A percentile compares a stretch with the other conserved stretches of the same genome.
Evolutionary conservation across 2,329 filamentous ascomycete genomes (phyloP).

Genomic region (Talaromyces pinophilus): DNA sequence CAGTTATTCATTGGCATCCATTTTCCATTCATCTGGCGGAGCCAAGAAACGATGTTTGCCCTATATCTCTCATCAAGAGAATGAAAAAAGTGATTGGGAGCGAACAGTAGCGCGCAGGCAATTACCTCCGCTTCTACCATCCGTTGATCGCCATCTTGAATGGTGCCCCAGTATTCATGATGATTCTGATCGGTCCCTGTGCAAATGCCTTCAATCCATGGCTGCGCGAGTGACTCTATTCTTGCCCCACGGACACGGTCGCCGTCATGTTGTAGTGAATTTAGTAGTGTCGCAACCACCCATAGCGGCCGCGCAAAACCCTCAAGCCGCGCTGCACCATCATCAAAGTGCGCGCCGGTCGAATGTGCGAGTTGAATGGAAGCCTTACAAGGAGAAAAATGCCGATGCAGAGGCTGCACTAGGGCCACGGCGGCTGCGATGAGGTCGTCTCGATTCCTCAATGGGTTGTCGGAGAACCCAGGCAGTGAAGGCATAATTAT

Average conservation of each 20-base stretch:
- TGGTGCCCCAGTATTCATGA: conserved; percentile 75
- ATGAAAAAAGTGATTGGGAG: conserved; percentile 64
- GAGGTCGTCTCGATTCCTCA: not conserved
- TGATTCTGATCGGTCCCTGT: conserved; percentile 69
- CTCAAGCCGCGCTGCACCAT: conserved; percentile 74
- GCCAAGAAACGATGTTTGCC: conserved; percentile 68
- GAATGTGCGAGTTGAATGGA: conserved; percentile 26
- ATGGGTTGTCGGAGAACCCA: not conserved
- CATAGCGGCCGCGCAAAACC: conserved; percentile 74
- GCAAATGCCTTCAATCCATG: conserved; percentile 70
- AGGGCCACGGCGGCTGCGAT: not conserved
- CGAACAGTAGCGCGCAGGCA: conserved; percentile 72
- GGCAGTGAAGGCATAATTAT: not conserved
- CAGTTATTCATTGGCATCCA: conserved; percentile 69
- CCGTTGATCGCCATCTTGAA: conserved; percentile 73
- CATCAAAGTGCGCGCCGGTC: conserved; percentile 59
- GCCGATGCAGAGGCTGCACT: not conserved
- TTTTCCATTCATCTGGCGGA: conserved; percentile 77
- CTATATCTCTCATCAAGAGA: conserved; percentile 63
- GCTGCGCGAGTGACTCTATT: conserved; percentile 27
- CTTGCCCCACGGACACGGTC: not conserved
- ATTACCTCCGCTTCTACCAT: conserved; percentile 86
- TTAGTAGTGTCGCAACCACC: conserved; percentile 58
- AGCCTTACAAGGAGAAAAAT: not conserved
- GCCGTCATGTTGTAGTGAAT: conserved; percentile 31